These are phyloP conservation scores for Aspergillus sp. DNA, from an alignment of 2,329 filamentous ascomycete species.

Conservation along the genomic window DNA sequence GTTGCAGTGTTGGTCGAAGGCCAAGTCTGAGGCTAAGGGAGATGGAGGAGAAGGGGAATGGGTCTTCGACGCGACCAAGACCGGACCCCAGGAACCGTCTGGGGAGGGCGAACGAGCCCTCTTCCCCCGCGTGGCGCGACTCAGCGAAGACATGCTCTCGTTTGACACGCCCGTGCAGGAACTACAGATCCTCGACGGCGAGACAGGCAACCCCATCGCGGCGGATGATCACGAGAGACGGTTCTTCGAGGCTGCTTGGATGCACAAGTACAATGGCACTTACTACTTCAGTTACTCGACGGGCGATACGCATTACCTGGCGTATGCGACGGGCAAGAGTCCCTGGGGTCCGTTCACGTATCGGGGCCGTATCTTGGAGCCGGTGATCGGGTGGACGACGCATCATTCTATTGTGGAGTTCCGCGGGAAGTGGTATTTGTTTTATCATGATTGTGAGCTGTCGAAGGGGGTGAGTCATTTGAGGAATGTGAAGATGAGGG, in stretches of 20 bases:
- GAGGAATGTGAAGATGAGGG: slow-evolving; percentile 70
- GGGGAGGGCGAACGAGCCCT: slow-evolving; percentile 60
- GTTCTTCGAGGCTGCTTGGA: slow-evolving; percentile 80
- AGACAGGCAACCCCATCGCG: slow-evolving; percentile 58
- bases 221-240: slow-evolving; percentile 70
- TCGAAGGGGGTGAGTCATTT: slow-evolving; percentile 69
- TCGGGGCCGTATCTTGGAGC: slow-evolving; percentile 68
- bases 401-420: slow-evolving; percentile 79
- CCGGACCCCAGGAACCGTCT: slow-evolving; percentile 59
- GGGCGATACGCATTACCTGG: slow-evolving; percentile 73
- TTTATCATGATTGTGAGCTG: slow-evolving; percentile 72
- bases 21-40: slow-evolving; percentile 24
- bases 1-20: slow-evolving; percentile 67
- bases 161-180: slow-evolving; percentile 60
- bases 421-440: slow-evolving; percentile 69
- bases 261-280: slow-evolving; percentile 67
- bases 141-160: slow-evolving; percentile 65
- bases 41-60: slow-evolving; percentile 47
- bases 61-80: slow-evolving; percentile 57
- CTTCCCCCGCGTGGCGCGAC: slow-evolving; percentile 63
- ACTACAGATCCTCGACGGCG: slow-evolving; percentile 61
- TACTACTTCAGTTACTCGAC: slow-evolving; percentile 81
- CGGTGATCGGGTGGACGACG: slow-evolving; percentile 77
- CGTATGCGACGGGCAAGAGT: slow-evolving; percentile 64
- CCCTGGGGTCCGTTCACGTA: slow-evolving; percentile 74